Evolutionary conservation across 305 asterid species (phyloP), one percentile per base, ranked within the genome.

Genomic region (Rubia tinctorum): DNA sequence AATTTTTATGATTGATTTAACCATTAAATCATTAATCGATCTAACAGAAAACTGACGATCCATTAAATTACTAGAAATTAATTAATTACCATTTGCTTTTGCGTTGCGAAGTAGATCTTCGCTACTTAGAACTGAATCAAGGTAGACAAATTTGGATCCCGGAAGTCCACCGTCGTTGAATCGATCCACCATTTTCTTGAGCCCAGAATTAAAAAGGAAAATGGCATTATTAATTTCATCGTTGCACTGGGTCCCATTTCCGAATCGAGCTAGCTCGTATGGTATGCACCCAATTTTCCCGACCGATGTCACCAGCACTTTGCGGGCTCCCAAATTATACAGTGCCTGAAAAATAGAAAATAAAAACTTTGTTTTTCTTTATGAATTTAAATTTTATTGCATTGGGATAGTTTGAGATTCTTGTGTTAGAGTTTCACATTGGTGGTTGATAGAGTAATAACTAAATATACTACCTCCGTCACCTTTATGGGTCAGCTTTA

Each of bases 261-360:
- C 96, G 23, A 85, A 86, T 42, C 97, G 78, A 0, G 98, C 98
- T 60, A 92, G 87, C 83, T 92, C 76, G 61, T 92, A 92, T 0
- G 98, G 98, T 71, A 92, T 92, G 89, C 98, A 92, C 7, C 98
- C 97, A 44, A 92, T 84, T 70, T 86, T 91, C 49, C 98, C 98
- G 42, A 90, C 84, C 23, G 73, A 86, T 12, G 96, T 78, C 58
- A 92, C 95, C 8, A 89, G 64, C 76, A 92, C 84, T 84, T 92
- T 92, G 1, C 97, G 88, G 5, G 95, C 97, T 71, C 98, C 98
- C 86, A 87, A 78, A 49, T 86, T 83, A 80, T 89, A 84, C 51
- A 90, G 71, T 14, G 77, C 77, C 98, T 93, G 10, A 77, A 71
- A 72, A 30, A n/a, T n/a, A n/a, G 34, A 30, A 30, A 3, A 30